Evolutionary conservation across 345 rosid genomes (phyloP).

Genomic region (Gossypium ekmanianum): DNA sequence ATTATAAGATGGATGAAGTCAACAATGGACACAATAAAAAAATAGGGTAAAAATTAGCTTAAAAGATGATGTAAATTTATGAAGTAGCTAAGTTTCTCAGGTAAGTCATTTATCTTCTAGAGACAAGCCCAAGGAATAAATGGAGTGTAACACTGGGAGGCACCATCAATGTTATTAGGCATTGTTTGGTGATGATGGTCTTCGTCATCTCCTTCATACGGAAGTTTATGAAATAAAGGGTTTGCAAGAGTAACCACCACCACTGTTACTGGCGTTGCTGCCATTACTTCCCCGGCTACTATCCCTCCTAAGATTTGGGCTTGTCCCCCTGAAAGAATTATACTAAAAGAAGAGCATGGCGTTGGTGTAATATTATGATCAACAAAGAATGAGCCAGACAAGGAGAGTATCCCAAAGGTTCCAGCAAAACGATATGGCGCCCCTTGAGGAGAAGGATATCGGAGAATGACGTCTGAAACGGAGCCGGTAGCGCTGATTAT

Average conservation of each 20-base stretch:
- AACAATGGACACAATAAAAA: no score
- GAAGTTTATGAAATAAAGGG: conserved; percentile 32
- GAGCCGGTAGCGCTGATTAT: conserved; percentile 43
- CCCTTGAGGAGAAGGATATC: conserved; percentile 36
- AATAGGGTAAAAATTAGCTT: no score
- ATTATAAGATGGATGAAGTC: no score
- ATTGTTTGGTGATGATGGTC: conserved; percentile 13
- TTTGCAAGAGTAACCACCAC: conserved; percentile 33
- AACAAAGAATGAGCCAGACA: conserved; percentile 39
- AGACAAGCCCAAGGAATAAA: no score
- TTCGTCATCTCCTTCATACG: conserved; percentile 17
- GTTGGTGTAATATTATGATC: neutral
- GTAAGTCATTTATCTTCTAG: no score
- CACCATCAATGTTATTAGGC: neutral
- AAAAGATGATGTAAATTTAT: no score
- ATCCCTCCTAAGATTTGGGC: conserved; percentile 54
- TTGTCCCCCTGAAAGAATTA: conserved; percentile 44
- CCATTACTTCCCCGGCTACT: conserved; percentile 42
- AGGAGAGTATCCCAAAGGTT: conserved; percentile 40
- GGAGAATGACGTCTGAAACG: conserved; percentile 42
- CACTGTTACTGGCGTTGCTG: conserved; percentile 38
- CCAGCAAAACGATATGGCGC: conserved; percentile 37
- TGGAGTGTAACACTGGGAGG: neutral
- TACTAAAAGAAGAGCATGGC: conserved; percentile 26
- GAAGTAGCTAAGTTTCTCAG: no score